phyloP scores from a whole-genome alignment of 2,329 filamentous ascomycete genomes.

The Ophiostoma ips region DNA sequence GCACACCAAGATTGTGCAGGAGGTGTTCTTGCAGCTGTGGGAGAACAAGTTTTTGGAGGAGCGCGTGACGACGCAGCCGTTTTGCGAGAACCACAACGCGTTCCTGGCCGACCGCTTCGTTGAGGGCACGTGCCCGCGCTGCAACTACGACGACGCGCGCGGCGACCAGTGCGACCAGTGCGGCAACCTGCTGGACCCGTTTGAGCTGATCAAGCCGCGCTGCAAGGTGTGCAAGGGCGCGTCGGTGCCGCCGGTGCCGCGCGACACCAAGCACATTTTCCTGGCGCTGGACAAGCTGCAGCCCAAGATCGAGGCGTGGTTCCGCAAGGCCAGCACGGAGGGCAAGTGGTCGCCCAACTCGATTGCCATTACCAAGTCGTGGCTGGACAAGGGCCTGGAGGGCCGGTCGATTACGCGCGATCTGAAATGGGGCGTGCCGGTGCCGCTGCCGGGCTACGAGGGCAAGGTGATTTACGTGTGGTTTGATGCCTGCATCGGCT shows the following conservation, averaged over 20 bases:
- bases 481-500: conserved; percentile 73
- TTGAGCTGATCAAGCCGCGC: conserved; percentile 66
- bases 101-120: conserved; percentile 78
- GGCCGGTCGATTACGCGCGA: conserved; percentile 84
- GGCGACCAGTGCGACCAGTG: conserved; percentile 55
- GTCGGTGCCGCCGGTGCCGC: conserved; percentile 61
- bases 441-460: conserved; percentile 37
- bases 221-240: conserved; percentile 92
- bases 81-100: conserved; percentile 54
- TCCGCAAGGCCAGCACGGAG: conserved; percentile 55
- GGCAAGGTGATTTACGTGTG: conserved; percentile 71
- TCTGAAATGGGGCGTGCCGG: conserved; percentile 70
- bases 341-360: conserved; percentile 67
- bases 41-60: conserved; percentile 82
- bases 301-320: conserved; percentile 64
- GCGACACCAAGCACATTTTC: conserved; percentile 82
- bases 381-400: conserved; percentile 73
- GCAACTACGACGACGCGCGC: conserved; percentile 55
- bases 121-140: conserved; percentile 64
- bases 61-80: conserved; percentile 76
- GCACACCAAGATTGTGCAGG: conserved; percentile 86
- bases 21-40: conserved; percentile 77
- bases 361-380: conserved; percentile 61
- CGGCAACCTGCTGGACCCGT: conserved; percentile 55
- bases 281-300: conserved; percentile 77